Evolutionary conservation across 768 basidiomycete genomes (phyloP), one percentile per base, ranked within the genome.

Genomic region (Thelephora aurantiotincta): DNA sequence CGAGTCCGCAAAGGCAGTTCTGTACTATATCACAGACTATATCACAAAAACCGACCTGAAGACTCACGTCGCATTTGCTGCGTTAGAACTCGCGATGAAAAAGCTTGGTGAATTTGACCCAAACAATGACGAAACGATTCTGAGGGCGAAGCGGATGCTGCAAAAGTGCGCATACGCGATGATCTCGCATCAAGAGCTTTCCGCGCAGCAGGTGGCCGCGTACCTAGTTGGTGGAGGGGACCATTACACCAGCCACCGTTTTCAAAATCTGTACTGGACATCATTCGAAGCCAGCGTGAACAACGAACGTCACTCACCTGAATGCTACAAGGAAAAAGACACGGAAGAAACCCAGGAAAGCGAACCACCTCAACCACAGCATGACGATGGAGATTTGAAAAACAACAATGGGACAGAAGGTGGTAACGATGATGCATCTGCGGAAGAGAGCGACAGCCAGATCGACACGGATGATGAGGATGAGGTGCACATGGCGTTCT

Each of bases 21-120:
- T 68, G 3, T 69, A 68, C 47, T 74, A 73, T 44, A 68, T 73
- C 16, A 73, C 71, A 0, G 63, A 74, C 47, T 73, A 74, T 44
- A 71, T 74, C 14, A 66, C 70, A 0, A 74, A 74, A 47, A 48
- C 63, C 0, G 60, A 66, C 36, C 48, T 73, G 9, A 68, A 69
- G 35, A 51, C 63, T 0, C 67, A 73, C 53, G 63, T 69, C 1
- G 65, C 67, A 0, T 69, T 58, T 54, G 62, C 67, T 0, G 64
- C 67, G 1, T 46, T 72, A 3, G 62, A 68, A 36, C 19, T 58
- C 0, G 63, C 69, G 3, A 51, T 68, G 0, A 50, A 52, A n/a
- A 65, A 62, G 33, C 46, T 67, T 1, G 60, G 55, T 1, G 53
- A 53, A 13, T 52, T 45, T 47, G 45, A 59, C 37, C 22, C 53